These are phyloP conservation scores for Aristolochia californica DNA, from an alignment of 164 flowering plant species.

Conservation along the genomic window DNA sequence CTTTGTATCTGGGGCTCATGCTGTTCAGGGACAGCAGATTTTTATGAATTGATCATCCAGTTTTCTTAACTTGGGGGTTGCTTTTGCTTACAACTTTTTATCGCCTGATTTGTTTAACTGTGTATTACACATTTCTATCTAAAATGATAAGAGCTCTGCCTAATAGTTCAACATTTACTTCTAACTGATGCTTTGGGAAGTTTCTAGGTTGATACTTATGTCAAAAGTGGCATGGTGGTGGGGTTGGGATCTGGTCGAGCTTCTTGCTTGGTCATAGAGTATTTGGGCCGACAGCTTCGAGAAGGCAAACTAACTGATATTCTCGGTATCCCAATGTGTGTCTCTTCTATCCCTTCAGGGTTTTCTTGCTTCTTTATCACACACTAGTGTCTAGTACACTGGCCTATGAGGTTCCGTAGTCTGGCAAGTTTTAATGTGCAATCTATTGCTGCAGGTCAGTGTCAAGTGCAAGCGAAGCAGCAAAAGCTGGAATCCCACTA, in stretches of 20 bases:
- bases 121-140: too few species aligned
- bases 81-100: too few species aligned
- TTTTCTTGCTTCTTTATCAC: background rate
- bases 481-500: conserved; percentile 61
- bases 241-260: conserved; percentile 63
- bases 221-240: conserved; percentile 54
- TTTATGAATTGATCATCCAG: too few species aligned
- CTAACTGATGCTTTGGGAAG: background rate
- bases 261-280: conserved; percentile 43
- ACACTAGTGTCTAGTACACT: background rate
- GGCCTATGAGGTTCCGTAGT: background rate
- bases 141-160: too few species aligned
- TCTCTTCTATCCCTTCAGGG: conserved; percentile 3
- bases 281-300: conserved; percentile 51
- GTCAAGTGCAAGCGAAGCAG: conserved; percentile 60
- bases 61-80: too few species aligned
- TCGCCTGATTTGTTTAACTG: too few species aligned
- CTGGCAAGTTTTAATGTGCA: conserved; percentile 1
- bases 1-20: too few species aligned
- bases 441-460: conserved; percentile 32
- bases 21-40: too few species aligned
- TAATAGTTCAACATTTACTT: too few species aligned
- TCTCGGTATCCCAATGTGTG: conserved; percentile 55
- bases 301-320: conserved; percentile 41
- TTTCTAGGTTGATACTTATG: conserved; percentile 39